phyloP scores from a whole-genome alignment of 2,329 filamentous ascomycete species.

The Epichloe sibirici region DNA sequence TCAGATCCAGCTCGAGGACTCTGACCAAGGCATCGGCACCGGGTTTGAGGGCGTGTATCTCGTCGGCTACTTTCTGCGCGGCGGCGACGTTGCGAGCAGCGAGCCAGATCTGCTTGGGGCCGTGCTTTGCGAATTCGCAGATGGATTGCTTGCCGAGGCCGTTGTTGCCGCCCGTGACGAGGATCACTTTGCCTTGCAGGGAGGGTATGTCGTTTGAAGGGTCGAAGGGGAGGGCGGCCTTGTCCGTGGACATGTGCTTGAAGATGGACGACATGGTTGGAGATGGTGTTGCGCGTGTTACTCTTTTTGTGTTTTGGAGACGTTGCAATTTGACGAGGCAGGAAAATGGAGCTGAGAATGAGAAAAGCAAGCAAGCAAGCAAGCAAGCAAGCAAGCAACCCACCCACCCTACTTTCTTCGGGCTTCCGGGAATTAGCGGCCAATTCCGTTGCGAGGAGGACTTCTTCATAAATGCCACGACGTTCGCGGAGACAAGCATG shows the following conservation, averaged over 20 bases:
- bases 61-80: constrained; percentile 22
- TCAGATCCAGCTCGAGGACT: constrained; percentile 31
- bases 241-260: background rate
- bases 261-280: background rate
- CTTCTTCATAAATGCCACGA: too few relatives aligned
- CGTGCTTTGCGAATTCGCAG: constrained; percentile 11
- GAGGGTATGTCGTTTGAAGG: constrained; percentile 35
- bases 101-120: constrained; percentile 12
- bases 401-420: too few relatives aligned
- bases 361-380: too few relatives aligned
- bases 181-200: constrained; percentile 62
- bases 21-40: constrained; percentile 9
- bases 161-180: constrained; percentile 75
- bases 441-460: too few relatives aligned
- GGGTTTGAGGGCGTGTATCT: constrained; percentile 19
- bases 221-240: constrained; percentile 6
- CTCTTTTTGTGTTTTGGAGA: background rate
- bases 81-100: constrained; percentile 24
- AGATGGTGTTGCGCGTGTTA: background rate
- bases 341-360: too few relatives aligned
- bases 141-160: constrained; percentile 52
- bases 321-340: too few relatives aligned
- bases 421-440: too few relatives aligned
- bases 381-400: too few relatives aligned
- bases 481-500: too few relatives aligned